Percentiles rank a stretch among this genome's conserved stretches.
phyloP scores from a whole-genome alignment of 2,329 filamentous ascomycete genomes.

The Verticillium nonalfalfae region DNA sequence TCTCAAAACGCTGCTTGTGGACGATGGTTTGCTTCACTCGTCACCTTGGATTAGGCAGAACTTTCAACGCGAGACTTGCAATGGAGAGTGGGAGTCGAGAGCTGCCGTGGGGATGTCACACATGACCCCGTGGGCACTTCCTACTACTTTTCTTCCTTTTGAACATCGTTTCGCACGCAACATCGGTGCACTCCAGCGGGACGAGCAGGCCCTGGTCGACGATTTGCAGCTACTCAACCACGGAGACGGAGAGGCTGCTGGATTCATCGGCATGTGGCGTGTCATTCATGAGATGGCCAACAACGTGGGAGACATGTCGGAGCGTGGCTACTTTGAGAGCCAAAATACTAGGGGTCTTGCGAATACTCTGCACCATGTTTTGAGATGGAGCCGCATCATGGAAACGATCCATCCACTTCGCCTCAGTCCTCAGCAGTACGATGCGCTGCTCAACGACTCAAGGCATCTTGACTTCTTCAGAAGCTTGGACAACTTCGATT shows the following conservation, averaged over 20 bases:
- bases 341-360: neutral
- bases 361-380: neutral
- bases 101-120: neutral
- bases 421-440: neutral
- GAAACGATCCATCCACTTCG: neutral
- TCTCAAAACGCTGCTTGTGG: neutral
- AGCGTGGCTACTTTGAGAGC: neutral
- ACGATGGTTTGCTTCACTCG: neutral
- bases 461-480: neutral
- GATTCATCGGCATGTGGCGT: neutral
- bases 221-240: neutral
- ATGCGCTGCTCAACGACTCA: neutral
- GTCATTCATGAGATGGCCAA: neutral
- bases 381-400: slow-evolving; percentile 1
- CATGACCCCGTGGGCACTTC: neutral
- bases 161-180: neutral
- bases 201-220: neutral
- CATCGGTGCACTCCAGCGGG: neutral
- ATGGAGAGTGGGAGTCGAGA: neutral
- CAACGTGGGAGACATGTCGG: neutral
- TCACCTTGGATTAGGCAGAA: neutral
- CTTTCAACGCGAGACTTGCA: neutral
- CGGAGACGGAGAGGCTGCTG: neutral
- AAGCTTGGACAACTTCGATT: neutral
- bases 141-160: neutral